phyloP scores from a whole-genome alignment of 176 grass and related monocot genomes.

The Oryza meyeriana region DNA sequence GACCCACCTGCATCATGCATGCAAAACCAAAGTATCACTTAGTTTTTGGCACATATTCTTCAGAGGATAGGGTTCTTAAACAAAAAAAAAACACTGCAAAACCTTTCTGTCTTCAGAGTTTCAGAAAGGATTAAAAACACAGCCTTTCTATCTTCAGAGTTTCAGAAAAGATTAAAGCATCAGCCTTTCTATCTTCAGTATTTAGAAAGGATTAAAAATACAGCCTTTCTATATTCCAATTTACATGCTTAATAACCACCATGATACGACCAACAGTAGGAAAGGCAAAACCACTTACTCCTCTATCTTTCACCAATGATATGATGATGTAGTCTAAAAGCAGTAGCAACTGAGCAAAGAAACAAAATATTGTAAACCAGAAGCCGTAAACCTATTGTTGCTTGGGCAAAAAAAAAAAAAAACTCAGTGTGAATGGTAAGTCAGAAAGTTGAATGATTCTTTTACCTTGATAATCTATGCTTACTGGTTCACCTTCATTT shows the following conservation, averaged over 20 bases:
- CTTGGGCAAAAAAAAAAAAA: too few species aligned
- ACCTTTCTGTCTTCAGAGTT: neutral
- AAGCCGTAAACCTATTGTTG: too few species aligned
- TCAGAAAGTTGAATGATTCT: too few species aligned
- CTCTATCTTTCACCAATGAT: neutral
- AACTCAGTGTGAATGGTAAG: too few species aligned
- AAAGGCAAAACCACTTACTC: neutral
- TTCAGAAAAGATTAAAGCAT: constrained; percentile 1
- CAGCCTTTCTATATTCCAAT: neutral
- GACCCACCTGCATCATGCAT: neutral
- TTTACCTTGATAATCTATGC: too few species aligned
- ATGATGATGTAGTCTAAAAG: neutral
- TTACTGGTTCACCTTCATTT: too few species aligned
- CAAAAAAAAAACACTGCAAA: neutral
- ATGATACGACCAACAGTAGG: neutral
- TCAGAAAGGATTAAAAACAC: neutral
- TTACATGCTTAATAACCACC: neutral
- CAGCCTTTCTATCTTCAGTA: constrained; percentile 7
- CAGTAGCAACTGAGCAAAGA: too few species aligned
- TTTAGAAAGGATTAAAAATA: neutral
- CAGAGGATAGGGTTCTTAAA: neutral
- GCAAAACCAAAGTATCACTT: neutral
- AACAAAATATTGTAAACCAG: too few species aligned
- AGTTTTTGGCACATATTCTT: neutral
- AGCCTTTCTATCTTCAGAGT: neutral